These are phyloP conservation scores for Guyanaporus albipodus DNA, from an alignment of 768 basidiomycete species.

Conservation along the genomic window DNA sequence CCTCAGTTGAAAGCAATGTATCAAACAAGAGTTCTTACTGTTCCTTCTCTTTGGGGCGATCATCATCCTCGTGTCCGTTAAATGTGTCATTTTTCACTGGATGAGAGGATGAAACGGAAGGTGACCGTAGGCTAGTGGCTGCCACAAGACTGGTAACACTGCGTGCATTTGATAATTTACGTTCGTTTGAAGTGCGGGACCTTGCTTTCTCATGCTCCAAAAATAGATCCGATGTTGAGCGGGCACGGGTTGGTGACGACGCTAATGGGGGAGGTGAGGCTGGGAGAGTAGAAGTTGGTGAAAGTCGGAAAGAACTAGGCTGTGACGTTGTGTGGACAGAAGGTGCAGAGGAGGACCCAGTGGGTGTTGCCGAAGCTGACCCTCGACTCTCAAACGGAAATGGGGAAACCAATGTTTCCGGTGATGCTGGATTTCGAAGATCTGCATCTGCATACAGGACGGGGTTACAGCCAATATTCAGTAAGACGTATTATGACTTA, in stretches of 20 bases:
- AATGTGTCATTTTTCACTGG: constrained; percentile 13
- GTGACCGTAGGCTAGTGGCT: constrained; percentile 19
- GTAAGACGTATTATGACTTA: constrained; percentile 18
- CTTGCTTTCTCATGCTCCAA: constrained; percentile 40
- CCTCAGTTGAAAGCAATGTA: constrained; percentile 9
- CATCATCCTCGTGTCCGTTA: constrained; percentile 27
- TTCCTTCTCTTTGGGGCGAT: constrained; percentile 43
- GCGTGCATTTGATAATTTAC: constrained; percentile 30
- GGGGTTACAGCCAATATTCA: constrained; percentile 9
- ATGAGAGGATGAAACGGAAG: constrained; percentile 10
- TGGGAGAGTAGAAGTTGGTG: constrained; percentile 34
- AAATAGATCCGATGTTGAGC: constrained; percentile 52
- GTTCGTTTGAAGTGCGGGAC: constrained; percentile 21
- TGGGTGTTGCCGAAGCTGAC: constrained; percentile 51
- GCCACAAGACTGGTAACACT: constrained; percentile 25
- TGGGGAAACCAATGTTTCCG: constrained; percentile 48
- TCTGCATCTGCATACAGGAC: constrained; percentile 34
- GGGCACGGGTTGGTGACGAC: constrained; percentile 49
- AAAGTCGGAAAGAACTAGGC: constrained; percentile 26
- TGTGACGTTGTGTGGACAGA: constrained; percentile 33
- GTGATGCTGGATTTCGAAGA: constrained; percentile 71
- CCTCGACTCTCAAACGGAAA: constrained; percentile 52
- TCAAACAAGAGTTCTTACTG: constrained; percentile 38
- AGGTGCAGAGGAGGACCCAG: constrained; percentile 40
- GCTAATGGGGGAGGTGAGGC: constrained; percentile 37